A percentile compares a stretch with the other conserved stretches of the same genome.
phyloP scores from a whole-genome alignment of 768 basidiomycete species.

The Krasilnikovozyma curviuscula region DNA sequence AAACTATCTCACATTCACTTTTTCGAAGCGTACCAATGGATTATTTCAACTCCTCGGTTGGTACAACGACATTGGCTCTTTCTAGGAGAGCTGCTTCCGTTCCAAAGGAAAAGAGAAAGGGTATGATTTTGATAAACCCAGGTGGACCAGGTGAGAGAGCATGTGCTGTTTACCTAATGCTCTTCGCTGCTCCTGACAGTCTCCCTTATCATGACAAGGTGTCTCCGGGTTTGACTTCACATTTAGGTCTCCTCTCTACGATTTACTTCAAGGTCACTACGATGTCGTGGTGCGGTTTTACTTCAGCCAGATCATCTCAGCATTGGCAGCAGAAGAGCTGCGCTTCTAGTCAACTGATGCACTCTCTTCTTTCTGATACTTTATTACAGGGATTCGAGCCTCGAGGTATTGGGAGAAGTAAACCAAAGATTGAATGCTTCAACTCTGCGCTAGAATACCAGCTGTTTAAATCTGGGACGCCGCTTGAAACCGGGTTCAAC shows the following conservation, averaged over 20 bases:
- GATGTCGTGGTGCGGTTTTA: slow-evolving; percentile 13
- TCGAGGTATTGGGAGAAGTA: slow-evolving; percentile 12
- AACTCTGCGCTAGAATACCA: background rate
- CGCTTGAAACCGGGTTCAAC: slow-evolving; percentile 4
- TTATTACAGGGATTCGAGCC: no score
- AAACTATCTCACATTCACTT: no score
- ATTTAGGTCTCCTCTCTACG: background rate
- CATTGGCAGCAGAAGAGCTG: no score
- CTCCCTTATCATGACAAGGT: background rate
- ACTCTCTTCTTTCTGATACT: no score
- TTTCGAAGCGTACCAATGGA: slow-evolving; percentile 13
- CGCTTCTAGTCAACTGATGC: slow-evolving; percentile 4
- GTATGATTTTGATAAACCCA: slow-evolving; percentile 8
- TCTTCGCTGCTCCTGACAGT: background rate
- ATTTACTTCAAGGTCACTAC: slow-evolving; percentile 9
- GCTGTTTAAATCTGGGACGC: slow-evolving; percentile 3
- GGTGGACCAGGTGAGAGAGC: no score
- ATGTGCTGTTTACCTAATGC: no score
- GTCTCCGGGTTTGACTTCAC: slow-evolving; percentile 3
- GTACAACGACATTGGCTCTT: slow-evolving; percentile 3
- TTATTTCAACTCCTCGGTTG: slow-evolving; percentile 7
- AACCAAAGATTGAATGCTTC: slow-evolving; percentile 11
- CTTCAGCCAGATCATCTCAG: no score
- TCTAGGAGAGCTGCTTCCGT: slow-evolving; percentile 1
- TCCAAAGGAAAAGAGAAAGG: background rate